Evolutionary conservation across 2,329 filamentous ascomycete species (phyloP).

Genomic region (Emergomyces pasteurianus): DNA sequence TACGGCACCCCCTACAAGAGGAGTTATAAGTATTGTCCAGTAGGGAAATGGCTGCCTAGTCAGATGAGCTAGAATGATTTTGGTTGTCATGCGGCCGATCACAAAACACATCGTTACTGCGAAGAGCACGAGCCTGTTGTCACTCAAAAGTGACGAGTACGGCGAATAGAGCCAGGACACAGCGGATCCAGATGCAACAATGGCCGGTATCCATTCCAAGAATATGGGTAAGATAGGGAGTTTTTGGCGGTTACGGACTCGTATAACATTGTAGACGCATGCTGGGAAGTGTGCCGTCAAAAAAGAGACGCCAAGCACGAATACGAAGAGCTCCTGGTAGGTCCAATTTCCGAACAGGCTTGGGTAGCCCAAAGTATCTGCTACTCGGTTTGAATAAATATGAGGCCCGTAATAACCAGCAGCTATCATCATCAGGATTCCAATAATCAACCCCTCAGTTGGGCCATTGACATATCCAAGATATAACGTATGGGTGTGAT

Average conservation of each 20-base stretch:
- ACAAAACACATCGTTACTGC: conserved; percentile 93
- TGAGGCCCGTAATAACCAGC: conserved; percentile 80
- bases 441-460: conserved; percentile 87
- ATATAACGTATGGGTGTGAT: conserved; percentile 94
- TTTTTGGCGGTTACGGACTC: conserved; percentile 58
- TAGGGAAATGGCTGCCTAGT: conserved; percentile 89
- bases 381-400: conserved; percentile 71
- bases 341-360: conserved; percentile 56
- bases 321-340: conserved; percentile 82
- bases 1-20: conserved; percentile 73
- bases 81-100: conserved; percentile 95
- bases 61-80: conserved; percentile 94
- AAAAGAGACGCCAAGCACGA: conserved; percentile 53
- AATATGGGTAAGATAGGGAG: conserved; percentile 73
- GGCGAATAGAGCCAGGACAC: conserved; percentile 83
- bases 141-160: conserved; percentile 63
- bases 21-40: conserved; percentile 85
- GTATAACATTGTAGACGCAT: conserved; percentile 75
- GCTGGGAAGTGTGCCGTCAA: conserved; percentile 70
- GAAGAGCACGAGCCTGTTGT: conserved; percentile 85
- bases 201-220: conserved; percentile 86
- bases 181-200: conserved; percentile 63
- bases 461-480: conserved; percentile 95
- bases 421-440: conserved; percentile 70
- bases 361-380: conserved; percentile 53